Base-by-base conservation (phyloP, 805 yeast species). In the Metschnikowia rubicola region DNA sequence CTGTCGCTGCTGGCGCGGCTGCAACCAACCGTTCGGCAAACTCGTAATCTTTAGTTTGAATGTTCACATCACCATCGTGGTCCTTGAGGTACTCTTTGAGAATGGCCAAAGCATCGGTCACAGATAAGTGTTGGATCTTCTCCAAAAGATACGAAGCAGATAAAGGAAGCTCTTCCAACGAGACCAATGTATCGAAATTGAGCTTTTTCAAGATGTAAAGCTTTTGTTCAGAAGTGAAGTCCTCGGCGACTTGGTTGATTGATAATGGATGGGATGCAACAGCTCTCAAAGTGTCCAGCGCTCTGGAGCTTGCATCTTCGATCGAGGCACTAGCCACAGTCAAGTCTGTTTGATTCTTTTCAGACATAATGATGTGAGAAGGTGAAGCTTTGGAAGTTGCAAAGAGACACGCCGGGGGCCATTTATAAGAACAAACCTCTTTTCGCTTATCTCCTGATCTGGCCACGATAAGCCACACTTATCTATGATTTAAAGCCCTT, bases 41-140 rank as follows among this genome's bases (percentile, higher is more conserved):
- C 5, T 62, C 62, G 54, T 67, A 66, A 33, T 70, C 71, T 2
- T 55, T 60, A 2, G 43, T 51, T 10, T 77, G 73, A 48, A 79
- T 68, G 54, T 77, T 78, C 35, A 72, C 71, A 57, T 80, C 84
- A 43, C 67, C 73, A 4, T 53, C 55, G 52, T 77, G 81, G n/a
- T 71, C 68, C 1, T 52, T 66, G 3, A 71, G 48, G 5, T 76
- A 71, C 13, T 65, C 62, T 30, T 61, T 55, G 36, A 81, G 57
- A 35, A 77, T 67, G 10, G 62, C 64, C 1, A 68, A 30, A 0
- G 80, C 70, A 35, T 74, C 76, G 1, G 65, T 71, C 9, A 63
- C 55, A 3, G 67, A 43, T 53, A 73, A 49, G 30, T 55, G 48
- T 19, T 61, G 65, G 36, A 74, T 65, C 50, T 68, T 71, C 32